These are phyloP conservation scores for Cladosporium velox DNA, from an alignment of 2,329 filamentous ascomycete genomes.

Conservation along the genomic window DNA sequence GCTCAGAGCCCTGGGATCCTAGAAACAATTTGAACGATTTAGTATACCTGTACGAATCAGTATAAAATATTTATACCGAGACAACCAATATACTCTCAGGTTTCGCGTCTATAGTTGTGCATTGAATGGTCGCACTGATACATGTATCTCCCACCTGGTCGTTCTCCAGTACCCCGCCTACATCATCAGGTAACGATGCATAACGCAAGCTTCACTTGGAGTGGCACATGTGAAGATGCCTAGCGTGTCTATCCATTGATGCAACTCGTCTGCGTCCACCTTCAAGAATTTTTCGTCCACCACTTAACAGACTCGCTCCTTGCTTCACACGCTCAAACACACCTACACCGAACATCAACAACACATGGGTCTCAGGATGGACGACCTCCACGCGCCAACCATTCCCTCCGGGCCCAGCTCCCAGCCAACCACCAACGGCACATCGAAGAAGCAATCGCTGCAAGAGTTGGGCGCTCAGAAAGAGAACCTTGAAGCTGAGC, in stretches of 20 bases:
- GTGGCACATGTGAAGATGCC: neutral
- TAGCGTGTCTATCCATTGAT: neutral
- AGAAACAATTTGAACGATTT: neutral
- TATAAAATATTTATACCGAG: neutral
- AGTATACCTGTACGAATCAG: neutral
- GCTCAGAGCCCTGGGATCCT: neutral
- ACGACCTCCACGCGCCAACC: conserved; percentile 68
- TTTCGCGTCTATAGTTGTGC: neutral
- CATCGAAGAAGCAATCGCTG: conserved; percentile 63
- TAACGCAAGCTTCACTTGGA: neutral
- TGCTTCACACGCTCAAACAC: neutral
- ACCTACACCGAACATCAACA: neutral
- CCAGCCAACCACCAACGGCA: conserved; percentile 43
- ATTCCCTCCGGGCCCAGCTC: conserved; percentile 77
- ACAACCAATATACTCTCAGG: fast-evolving
- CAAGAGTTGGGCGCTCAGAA: conserved; percentile 82
- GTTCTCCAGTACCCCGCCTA: neutral
- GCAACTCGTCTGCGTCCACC: neutral
- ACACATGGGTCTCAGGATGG: conserved; percentile 61
- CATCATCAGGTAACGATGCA: neutral
- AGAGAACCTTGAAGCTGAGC: conserved; percentile 79
- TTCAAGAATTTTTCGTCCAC: neutral
- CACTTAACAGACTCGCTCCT: neutral
- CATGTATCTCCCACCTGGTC: neutral
- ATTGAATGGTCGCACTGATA: neutral